Conservation (phyloP, 2,329 filamentous ascomycete genomes). For the Hypoxylon sp. region DNA sequence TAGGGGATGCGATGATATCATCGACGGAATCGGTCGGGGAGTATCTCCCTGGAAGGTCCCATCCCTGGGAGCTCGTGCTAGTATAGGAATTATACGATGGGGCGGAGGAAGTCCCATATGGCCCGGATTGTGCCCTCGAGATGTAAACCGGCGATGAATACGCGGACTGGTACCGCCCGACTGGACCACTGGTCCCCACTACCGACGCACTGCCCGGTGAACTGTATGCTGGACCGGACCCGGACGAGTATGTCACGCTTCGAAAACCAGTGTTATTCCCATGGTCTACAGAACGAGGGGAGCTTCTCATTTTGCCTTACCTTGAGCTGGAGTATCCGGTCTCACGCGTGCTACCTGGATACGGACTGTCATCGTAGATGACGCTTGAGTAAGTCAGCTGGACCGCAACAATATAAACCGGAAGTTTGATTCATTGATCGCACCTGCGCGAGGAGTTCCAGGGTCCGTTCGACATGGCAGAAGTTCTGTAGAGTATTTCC, state of each 20-base stretch:
- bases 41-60: conserved; percentile 60
- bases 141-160: conserved; percentile 53
- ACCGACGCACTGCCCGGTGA: conserved; percentile 46
- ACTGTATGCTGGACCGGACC: conserved; percentile 47
- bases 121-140: conserved; percentile 53
- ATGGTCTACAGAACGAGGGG: conserved; percentile 32
- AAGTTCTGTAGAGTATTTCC: conserved; percentile 58
- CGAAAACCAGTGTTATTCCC: conserved; percentile 48
- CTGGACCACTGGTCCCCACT: conserved; percentile 49
- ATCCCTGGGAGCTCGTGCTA: conserved; percentile 53
- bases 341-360: conserved; percentile 40
- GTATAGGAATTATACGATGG: conserved; percentile 52
- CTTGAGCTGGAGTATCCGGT: conserved; percentile 45
- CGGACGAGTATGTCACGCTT: conserved; percentile 56
- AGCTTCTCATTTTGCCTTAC: conserved; percentile 43
- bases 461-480: conserved; percentile 56
- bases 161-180: conserved; percentile 52
- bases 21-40: conserved; percentile 67
- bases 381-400: conserved; percentile 45
- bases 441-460: conserved; percentile 64
- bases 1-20: conserved; percentile 65
- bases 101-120: conserved; percentile 46
- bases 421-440: conserved; percentile 46
- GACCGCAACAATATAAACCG: conserved; percentile 32
- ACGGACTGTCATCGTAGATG: conserved; percentile 44